These are phyloP conservation scores for Paramyrothecium sp. DNA, from an alignment of 2,329 filamentous ascomycete species.

Conservation along the genomic window DNA sequence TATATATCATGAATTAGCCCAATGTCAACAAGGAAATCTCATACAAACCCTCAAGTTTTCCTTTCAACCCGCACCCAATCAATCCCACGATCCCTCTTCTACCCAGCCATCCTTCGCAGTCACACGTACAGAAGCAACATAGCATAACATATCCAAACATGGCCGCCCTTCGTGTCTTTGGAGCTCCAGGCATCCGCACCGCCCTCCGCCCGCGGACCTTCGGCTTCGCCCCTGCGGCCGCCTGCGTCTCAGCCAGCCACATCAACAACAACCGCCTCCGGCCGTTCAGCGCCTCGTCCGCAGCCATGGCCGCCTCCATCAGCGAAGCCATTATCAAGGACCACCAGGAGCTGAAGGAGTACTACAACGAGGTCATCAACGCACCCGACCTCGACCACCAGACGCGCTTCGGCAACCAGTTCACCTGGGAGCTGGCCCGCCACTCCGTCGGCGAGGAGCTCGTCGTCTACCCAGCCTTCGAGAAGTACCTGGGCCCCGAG, in stretches of 20 bases:
- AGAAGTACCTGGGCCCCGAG: conserved; percentile 40
- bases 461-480: conserved; percentile 53
- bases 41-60: too few relatives aligned
- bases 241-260: too few relatives aligned
- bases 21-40: too few relatives aligned
- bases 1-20: too few relatives aligned
- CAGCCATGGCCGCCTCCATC: conserved; percentile 19
- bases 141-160: background rate
- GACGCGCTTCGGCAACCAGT: conserved; percentile 42
- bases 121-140: background rate
- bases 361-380: conserved; percentile 39
- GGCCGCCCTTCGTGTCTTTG: background rate
- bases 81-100: too few relatives aligned
- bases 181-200: background rate
- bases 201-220: background rate
- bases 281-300: background rate
- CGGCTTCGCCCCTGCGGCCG: background rate
- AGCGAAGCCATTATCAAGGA: conserved; percentile 24
- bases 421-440: conserved; percentile 47
- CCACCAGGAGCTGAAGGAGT: conserved; percentile 28
- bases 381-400: conserved; percentile 32
- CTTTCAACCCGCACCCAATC: too few relatives aligned
- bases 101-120: background rate
- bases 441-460: conserved; percentile 48
- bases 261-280: background rate